Percentiles rank a stretch among this genome's conserved stretches.
phyloP scores from a whole-genome alignment of 139 green algal species.

The Picochlorum sp. region DNA sequence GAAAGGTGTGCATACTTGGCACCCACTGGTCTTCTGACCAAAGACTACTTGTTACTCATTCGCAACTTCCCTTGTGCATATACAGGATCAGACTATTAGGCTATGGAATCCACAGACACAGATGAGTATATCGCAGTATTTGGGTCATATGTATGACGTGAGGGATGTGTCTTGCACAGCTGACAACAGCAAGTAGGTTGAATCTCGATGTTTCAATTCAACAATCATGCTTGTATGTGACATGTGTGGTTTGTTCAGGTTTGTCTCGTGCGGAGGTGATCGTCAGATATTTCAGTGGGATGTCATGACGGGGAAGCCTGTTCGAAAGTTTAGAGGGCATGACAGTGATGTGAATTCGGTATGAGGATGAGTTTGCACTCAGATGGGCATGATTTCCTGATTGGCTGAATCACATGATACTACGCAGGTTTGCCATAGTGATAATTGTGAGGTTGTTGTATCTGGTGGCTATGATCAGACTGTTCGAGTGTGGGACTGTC shows the following conservation, averaged over 20 bases:
- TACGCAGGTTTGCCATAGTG: constrained; percentile 32
- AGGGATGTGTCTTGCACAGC: constrained; percentile 49
- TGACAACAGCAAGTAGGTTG: constrained; percentile 75
- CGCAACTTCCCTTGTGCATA: neutral
- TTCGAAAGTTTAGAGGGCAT: constrained; percentile 84
- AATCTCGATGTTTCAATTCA: neutral
- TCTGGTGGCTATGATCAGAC: constrained; percentile 81
- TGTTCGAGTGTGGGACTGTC: constrained; percentile 85
- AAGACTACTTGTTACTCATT: neutral
- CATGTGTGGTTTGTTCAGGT: constrained; percentile 20
- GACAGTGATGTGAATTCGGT: constrained; percentile 73
- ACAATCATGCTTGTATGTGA: neutral
- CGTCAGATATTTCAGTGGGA: constrained; percentile 87
- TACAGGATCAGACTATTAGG: constrained; percentile 71
- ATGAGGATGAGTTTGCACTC: neutral
- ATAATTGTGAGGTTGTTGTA: constrained; percentile 62
- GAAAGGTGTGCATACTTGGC: constrained; percentile 48
- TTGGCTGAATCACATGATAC: constrained; percentile 16
- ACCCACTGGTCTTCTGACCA: neutral
- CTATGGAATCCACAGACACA: constrained; percentile 81
- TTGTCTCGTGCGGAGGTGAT: constrained; percentile 85
- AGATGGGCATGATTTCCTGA: neutral
- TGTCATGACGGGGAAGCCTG: constrained; percentile 65
- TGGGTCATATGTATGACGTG: constrained; percentile 85
- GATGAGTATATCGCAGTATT: constrained; percentile 74